Conservation (phyloP, 2,329 filamentous ascomycete species). For the Thielaviopsis populi region DNA sequence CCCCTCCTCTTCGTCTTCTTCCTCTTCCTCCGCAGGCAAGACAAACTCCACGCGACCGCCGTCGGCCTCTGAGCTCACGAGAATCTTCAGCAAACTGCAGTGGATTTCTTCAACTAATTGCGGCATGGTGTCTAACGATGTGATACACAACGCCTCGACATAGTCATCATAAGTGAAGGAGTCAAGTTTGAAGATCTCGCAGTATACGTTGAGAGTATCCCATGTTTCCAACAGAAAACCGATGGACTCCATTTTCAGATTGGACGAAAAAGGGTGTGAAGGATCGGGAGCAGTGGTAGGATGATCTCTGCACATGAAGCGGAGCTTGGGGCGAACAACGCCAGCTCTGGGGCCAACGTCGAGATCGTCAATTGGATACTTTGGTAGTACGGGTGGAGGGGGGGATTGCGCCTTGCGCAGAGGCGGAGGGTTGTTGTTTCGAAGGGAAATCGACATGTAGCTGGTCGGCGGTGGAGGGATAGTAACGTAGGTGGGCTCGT, state of each 20-base stretch:
- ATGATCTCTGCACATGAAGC: constrained; percentile 57
- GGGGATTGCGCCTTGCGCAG: constrained; percentile 24
- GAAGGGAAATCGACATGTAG: constrained; percentile 16
- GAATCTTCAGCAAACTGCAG: constrained; percentile 74
- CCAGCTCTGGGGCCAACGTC: constrained; percentile 58
- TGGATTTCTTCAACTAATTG: constrained; percentile 83
- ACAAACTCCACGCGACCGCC: constrained; percentile 67
- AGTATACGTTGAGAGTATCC: constrained; percentile 97
- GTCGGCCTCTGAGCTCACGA: constrained; percentile 61
- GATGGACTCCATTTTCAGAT: constrained; percentile 68
- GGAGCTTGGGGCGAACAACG: constrained; percentile 55
- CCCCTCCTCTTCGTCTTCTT: constrained; percentile 51
- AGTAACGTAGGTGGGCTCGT: constrained; percentile 15
- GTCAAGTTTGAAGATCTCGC: constrained; percentile 82
- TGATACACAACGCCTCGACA: constrained; percentile 68
- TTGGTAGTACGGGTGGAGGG: constrained; percentile 60
- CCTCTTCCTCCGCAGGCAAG: constrained; percentile 58
- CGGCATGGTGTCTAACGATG: constrained; percentile 58
- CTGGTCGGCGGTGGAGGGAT: constrained; percentile 11
- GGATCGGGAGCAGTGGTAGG: constrained; percentile 26
- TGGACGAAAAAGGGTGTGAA: neutral
- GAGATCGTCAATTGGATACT: constrained; percentile 91
- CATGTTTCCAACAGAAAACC: constrained; percentile 77
- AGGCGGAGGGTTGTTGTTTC: constrained; percentile 28
- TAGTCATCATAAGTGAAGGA: constrained; percentile 98